Evolutionary conservation across 2,329 filamentous ascomycete species (phyloP).

Genomic region (Cryphonectria carpinicola): DNA sequence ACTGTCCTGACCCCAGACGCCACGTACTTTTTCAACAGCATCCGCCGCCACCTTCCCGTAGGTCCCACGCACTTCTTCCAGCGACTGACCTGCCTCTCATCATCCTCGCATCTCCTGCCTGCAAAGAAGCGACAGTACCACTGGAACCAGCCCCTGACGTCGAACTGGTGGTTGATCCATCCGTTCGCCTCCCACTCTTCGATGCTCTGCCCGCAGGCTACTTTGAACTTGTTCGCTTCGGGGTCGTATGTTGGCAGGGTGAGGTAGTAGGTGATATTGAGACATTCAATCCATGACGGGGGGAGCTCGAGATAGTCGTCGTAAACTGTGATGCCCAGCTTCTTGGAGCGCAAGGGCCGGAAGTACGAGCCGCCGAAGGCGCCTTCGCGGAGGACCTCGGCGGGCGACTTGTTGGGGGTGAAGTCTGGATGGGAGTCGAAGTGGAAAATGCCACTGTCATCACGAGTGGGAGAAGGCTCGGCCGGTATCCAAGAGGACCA

Average conservation of each 20-base stretch:
- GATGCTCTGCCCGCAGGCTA: constrained; percentile 56
- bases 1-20: constrained; percentile 45
- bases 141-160: constrained; percentile 60
- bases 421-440: constrained; percentile 50
- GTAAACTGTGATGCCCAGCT: constrained; percentile 45
- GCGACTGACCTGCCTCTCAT: constrained; percentile 54
- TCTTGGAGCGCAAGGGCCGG: constrained; percentile 49
- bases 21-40: constrained; percentile 56
- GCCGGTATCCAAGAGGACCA: constrained; percentile 50
- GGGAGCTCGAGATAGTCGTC: constrained; percentile 55
- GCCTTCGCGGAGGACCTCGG: constrained; percentile 55
- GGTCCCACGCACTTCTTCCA: constrained; percentile 58
- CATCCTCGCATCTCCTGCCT: constrained; percentile 54
- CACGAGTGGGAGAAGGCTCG: constrained; percentile 45
- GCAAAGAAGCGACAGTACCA: constrained; percentile 59
- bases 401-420: constrained; percentile 56
- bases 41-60: constrained; percentile 54
- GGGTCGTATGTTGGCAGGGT: constrained; percentile 47
- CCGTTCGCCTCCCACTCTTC: constrained; percentile 59
- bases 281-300: constrained; percentile 44
- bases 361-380: constrained; percentile 58
- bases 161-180: constrained; percentile 57
- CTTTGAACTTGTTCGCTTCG: constrained; percentile 56
- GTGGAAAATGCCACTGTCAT: constrained; percentile 47
- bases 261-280: constrained; percentile 45